Evolutionary conservation across 371 early-diverging fungal genomes (phyloP).

Genomic region (Basidiobolus meristosporus): DNA sequence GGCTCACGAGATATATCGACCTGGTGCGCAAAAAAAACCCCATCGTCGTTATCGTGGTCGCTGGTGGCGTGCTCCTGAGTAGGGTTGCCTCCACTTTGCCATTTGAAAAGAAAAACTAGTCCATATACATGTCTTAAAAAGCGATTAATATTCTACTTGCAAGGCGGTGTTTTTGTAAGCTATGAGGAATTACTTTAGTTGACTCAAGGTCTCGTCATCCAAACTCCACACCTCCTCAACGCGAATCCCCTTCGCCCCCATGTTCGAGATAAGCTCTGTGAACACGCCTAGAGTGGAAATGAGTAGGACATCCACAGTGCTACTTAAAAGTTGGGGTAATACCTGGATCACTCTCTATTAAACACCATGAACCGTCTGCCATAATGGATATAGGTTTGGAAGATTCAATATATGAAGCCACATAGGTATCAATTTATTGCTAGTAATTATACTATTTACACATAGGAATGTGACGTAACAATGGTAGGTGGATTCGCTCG

Average conservation of each 20-base stretch:
- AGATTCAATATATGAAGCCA: too few relatives aligned
- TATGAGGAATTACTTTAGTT: slow-evolving; percentile 26
- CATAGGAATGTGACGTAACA: too few relatives aligned
- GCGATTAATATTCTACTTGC: neutral
- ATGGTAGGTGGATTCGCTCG: too few relatives aligned
- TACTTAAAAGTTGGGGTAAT: neutral
- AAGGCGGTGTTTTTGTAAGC: neutral
- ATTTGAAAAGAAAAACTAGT: slow-evolving; percentile 81
- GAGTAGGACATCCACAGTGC: neutral
- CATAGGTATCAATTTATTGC: too few relatives aligned
- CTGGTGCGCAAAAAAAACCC: slow-evolving; percentile 64
- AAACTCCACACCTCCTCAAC: slow-evolving; percentile 70
- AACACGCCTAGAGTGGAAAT: slow-evolving; percentile 47
- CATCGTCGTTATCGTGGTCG: slow-evolving; percentile 11
- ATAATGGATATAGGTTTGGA: too few relatives aligned
- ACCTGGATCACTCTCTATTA: slow-evolving; percentile 82
- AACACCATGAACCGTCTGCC: slow-evolving; percentile 75
- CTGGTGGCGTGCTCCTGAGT: slow-evolving; percentile 9
- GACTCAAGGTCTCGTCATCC: slow-evolving; percentile 30
- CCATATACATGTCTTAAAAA: slow-evolving; percentile 52
- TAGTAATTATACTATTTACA: too few relatives aligned
- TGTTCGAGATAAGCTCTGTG: slow-evolving; percentile 63
- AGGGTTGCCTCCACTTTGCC: slow-evolving; percentile 31
- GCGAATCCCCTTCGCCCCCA: slow-evolving; percentile 68
- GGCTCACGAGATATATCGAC: slow-evolving; percentile 12